Percentiles rank a stretch among this genome's conserved stretches.
Evolutionary conservation across 176 grass and related monocot genomes (phyloP).

Genomic region (Lolium rigidum): DNA sequence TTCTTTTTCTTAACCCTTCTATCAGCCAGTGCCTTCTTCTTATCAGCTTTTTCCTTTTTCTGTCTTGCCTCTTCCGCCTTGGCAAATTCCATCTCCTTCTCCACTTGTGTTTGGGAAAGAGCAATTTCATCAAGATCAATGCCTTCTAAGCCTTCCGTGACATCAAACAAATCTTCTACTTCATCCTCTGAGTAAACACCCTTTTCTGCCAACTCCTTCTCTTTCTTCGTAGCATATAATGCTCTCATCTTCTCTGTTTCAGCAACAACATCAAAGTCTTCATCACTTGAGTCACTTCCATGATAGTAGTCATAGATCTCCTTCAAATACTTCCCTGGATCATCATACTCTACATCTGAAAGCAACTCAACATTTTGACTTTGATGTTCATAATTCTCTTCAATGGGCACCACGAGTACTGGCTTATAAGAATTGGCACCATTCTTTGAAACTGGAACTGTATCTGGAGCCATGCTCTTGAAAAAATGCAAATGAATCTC

Average conservation of each 20-base stretch:
- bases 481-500: slow-evolving; percentile 2
- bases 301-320: background rate
- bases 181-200: background rate
- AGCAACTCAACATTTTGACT: background rate
- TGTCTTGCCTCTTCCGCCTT: background rate
- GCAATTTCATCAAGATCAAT: background rate
- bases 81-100: background rate
- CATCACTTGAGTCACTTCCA: background rate
- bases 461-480: background rate
- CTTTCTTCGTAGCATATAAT: background rate
- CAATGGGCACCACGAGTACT: background rate
- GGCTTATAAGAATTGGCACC: background rate
- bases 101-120: background rate
- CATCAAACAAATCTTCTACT: background rate
- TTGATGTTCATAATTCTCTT: background rate
- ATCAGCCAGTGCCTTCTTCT: background rate
- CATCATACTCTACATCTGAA: background rate
- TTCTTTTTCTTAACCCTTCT: background rate
- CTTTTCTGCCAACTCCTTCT: background rate
- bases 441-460: background rate
- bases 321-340: background rate
- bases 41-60: background rate
- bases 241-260: slow-evolving; percentile 2
- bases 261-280: background rate
- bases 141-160: background rate